These are phyloP conservation scores for Rubia balearica DNA, from an alignment of 305 asterid species.

Conservation along the genomic window DNA sequence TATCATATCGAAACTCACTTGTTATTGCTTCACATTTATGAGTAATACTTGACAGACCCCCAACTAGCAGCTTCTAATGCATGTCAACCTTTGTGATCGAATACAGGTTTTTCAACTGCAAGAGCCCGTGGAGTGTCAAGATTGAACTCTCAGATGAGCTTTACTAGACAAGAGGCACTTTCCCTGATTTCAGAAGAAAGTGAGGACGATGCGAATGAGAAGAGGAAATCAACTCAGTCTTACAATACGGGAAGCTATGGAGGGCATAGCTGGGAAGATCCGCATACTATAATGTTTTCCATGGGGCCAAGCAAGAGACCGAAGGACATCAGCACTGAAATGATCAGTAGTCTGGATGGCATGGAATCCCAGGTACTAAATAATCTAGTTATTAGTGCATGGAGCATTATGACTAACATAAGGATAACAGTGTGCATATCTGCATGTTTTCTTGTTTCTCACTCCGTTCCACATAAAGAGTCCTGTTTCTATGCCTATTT, in stretches of 20 bases:
- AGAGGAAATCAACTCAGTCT: slow-evolving; percentile 31
- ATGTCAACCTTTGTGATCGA: neutral
- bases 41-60: too few species aligned
- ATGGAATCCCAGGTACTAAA: slow-evolving; percentile 56
- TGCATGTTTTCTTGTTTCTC: neutral
- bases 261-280: slow-evolving; percentile 51
- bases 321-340: slow-evolving; percentile 26
- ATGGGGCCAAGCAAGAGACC: slow-evolving; percentile 35
- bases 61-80: neutral
- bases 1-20: neutral
- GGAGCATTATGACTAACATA: neutral
- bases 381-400: neutral
- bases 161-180: slow-evolving; percentile 48
- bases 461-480: neutral
- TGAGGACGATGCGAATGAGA: slow-evolving; percentile 27
- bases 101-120: slow-evolving; percentile 14
- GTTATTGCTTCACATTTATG: too few species aligned
- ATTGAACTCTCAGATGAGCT: slow-evolving; percentile 70
- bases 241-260: slow-evolving; percentile 33
- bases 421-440: neutral
- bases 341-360: slow-evolving; percentile 24
- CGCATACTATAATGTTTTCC: slow-evolving; percentile 40
- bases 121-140: slow-evolving; percentile 33
- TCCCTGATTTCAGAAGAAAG: slow-evolving; percentile 60
- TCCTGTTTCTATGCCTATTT: neutral